These are phyloP conservation scores for Grosmannia huntii DNA, from an alignment of 2,329 filamentous ascomycete species.

Conservation along the genomic window DNA sequence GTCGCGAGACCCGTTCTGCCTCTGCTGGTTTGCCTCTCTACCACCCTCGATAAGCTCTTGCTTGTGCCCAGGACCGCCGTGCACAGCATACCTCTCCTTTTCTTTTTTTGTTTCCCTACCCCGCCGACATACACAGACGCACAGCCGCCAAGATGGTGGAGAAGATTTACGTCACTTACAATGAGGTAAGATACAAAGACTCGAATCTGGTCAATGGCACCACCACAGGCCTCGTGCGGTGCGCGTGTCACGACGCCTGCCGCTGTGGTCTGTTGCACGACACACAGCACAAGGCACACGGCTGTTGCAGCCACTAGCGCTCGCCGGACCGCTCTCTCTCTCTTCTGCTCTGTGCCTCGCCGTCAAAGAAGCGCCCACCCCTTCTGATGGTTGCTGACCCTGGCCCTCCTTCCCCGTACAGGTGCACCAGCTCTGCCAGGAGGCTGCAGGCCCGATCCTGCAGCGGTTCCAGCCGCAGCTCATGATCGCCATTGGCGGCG, in stretches of 20 bases:
- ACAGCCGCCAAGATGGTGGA: conserved; percentile 53
- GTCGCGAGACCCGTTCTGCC: not conserved
- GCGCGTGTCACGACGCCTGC: too few species aligned
- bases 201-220: too few species aligned
- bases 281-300: not conserved
- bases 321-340: too few species aligned
- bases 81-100: not conserved
- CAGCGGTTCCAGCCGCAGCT: conserved; percentile 81
- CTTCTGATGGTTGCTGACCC: conserved; percentile 6
- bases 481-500: conserved; percentile 96
- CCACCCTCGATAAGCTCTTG: too few species aligned
- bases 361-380: not conserved
- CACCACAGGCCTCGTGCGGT: too few species aligned
- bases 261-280: not conserved
- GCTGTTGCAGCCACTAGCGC: not conserved
- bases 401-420: conserved; percentile 23
- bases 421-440: conserved; percentile 96
- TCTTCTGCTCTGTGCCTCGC: too few species aligned
- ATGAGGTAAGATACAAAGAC: conserved; percentile 50
- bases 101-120: too few species aligned
- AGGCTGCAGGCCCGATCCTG: conserved; percentile 69
- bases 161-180: conserved; percentile 85
- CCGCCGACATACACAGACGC: not conserved
- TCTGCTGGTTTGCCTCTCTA: not conserved
- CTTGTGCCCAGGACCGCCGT: not conserved